Evolutionary conservation across 805 yeast species (phyloP).

Genomic region (Brettanomyces sp.): DNA sequence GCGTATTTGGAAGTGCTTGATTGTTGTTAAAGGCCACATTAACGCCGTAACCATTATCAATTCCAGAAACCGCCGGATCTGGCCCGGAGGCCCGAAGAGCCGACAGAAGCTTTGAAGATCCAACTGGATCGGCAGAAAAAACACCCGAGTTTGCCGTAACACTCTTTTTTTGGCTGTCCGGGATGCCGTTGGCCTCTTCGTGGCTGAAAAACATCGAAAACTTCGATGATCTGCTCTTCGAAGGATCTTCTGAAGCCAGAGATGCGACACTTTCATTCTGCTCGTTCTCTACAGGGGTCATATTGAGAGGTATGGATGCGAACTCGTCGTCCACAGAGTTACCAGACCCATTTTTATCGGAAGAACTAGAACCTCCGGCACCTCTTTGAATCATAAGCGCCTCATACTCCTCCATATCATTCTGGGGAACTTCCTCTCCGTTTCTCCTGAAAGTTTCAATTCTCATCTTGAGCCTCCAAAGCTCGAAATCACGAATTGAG

Average conservation of each 20-base stretch:
- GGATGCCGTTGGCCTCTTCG: conserved; percentile 23
- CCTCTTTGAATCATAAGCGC: conserved; percentile 2
- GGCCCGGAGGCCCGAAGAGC: conserved; percentile 3
- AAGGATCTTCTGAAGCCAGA: neutral
- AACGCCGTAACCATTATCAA: no score
- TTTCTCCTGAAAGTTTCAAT: conserved; percentile 38
- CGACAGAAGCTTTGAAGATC: conserved; percentile 14
- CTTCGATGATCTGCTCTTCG: conserved; percentile 7
- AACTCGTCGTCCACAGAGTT: conserved; percentile 7
- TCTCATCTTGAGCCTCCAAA: conserved; percentile 47
- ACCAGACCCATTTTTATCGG: neutral
- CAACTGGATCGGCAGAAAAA: neutral
- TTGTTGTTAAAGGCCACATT: no score
- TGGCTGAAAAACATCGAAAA: conserved; percentile 20
- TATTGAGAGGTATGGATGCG: conserved; percentile 3
- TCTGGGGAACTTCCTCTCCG: conserved; percentile 29
- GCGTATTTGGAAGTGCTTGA: neutral
- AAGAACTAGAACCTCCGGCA: neutral
- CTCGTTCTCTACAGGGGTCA: neutral
- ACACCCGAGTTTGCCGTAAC: conserved; percentile 10
- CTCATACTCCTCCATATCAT: conserved; percentile 17
- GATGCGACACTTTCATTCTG: neutral
- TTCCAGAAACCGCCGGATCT: neutral
- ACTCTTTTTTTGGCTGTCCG: conserved; percentile 30
- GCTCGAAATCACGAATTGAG: conserved; percentile 49